These are phyloP conservation scores for Nemania serpens DNA, from an alignment of 2,329 filamentous ascomycete species.

Conservation along the genomic window DNA sequence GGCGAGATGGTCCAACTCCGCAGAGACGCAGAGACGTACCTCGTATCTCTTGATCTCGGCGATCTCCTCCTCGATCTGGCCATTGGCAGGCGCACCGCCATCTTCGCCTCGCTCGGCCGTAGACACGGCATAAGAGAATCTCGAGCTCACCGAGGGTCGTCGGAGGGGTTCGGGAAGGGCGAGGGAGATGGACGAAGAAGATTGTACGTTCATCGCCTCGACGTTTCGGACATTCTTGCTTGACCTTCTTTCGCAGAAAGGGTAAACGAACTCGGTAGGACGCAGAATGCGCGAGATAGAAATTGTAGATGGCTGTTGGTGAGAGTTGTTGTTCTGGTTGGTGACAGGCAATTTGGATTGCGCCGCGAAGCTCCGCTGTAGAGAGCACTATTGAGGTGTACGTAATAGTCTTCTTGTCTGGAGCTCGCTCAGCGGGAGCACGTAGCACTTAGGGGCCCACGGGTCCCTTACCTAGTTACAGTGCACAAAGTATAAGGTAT, in stretches of 20 bases:
- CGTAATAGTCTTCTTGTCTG: constrained; percentile 1
- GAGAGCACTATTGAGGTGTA: background rate
- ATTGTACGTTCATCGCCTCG: constrained; percentile 51
- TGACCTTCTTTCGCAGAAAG: background rate
- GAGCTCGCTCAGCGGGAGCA: too few species aligned
- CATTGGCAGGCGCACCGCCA: constrained; percentile 59
- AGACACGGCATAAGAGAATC: constrained; percentile 71
- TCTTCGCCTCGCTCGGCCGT: constrained; percentile 66
- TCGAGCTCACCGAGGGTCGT: constrained; percentile 64
- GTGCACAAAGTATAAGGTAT: too few species aligned
- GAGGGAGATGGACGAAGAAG: constrained; percentile 54
- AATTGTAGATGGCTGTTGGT: background rate
- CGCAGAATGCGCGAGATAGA: background rate
- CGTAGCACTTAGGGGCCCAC: too few species aligned
- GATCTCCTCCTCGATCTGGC: constrained; percentile 89
- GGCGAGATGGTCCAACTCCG: background rate
- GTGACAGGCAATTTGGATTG: background rate
- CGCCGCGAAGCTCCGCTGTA: background rate
- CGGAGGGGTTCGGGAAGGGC: constrained; percentile 48
- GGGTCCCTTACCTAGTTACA: too few species aligned
- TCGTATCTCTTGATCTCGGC: constrained; percentile 98
- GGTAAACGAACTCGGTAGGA: background rate
- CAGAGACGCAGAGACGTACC: constrained; percentile 47
- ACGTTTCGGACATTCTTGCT: constrained; percentile 46
- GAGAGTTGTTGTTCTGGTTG: background rate